Evolutionary conservation across 768 basidiomycete genomes (phyloP).

Genomic region (Gymnopilus junonius): DNA sequence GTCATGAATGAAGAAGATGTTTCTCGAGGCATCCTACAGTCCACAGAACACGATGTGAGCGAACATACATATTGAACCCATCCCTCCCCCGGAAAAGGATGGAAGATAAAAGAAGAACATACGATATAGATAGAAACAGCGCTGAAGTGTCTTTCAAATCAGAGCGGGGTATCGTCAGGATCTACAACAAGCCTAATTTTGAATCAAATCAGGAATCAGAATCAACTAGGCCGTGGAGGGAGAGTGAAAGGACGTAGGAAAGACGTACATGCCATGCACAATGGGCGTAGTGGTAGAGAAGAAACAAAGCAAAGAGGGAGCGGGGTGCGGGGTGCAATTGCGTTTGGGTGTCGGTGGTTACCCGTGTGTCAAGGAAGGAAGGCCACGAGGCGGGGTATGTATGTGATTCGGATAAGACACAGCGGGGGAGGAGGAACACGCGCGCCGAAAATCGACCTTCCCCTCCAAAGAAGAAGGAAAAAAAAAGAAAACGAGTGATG

Average conservation of each 20-base stretch:
- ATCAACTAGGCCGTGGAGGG: no score
- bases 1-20: neutral
- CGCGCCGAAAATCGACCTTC: neutral
- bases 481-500: neutral
- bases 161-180: neutral
- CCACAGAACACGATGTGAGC: neutral
- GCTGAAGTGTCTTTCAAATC: neutral
- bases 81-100: neutral
- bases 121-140: conserved; percentile 3
- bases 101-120: neutral
- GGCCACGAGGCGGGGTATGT: neutral
- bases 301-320: neutral
- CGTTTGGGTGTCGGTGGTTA: neutral
- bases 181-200: neutral
- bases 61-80: neutral
- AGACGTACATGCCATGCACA: neutral
- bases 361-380: neutral
- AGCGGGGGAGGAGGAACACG: neutral
- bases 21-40: neutral
- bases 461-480: neutral
- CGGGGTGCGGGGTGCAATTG: neutral
- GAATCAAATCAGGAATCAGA: no score
- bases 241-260: no score
- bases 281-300: neutral
- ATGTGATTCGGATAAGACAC: conserved; percentile 1